Evolutionary conservation across 768 basidiomycete genomes (phyloP), one percentile per base, ranked within the genome.

Genomic region (Suillus tomentosus): DNA sequence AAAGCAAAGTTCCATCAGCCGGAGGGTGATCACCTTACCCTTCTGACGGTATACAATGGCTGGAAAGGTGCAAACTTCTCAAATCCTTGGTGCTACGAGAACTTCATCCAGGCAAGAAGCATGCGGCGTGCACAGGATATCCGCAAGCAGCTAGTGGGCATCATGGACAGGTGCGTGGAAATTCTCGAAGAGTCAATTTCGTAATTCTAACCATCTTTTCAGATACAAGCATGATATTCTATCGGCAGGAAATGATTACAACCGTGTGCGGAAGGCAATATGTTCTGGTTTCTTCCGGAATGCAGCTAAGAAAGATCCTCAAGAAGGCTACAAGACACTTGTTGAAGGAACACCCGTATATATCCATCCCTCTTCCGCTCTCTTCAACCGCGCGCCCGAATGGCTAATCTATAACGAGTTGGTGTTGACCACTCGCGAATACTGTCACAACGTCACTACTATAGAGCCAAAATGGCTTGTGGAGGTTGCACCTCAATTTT

Each of bases 1-100:
- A 99, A 99, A 77, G 97, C 97, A 39, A 99, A 99, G 77, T 99
- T 99, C 79, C 96, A 99, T 78, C 94, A 99, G 74, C 94, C 97
- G 1, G 97, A 99, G 79, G 97, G 97, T 10, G 97, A 99, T 71
- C 94, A 99, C 74, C 79, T 96, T 40, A 96, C 94, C 13, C 77
- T 96, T 43, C 79, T 95, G 66, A 92, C 96, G 7, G 97, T 99
- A 3, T 99, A 99, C 79, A 99, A 99, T 70, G 97, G 94, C 17
- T 99, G 97, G 97, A 97, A 98, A 73, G 89, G 84, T 6, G 93
- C 91, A 64, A 97, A 92, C 74, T 99, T 97, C 74, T 95, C 94
- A 40, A 96, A 97, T 75, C 95, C 96, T 6, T 99, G 97, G 97
- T 99, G 97, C 74, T 96, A 95, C 68, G 96, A 99, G 79, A 99